Percentiles rank a stretch among this genome's conserved stretches.
Conservation (phyloP, 768 basidiomycete genomes). For the Tricholoma terreum region DNA sequence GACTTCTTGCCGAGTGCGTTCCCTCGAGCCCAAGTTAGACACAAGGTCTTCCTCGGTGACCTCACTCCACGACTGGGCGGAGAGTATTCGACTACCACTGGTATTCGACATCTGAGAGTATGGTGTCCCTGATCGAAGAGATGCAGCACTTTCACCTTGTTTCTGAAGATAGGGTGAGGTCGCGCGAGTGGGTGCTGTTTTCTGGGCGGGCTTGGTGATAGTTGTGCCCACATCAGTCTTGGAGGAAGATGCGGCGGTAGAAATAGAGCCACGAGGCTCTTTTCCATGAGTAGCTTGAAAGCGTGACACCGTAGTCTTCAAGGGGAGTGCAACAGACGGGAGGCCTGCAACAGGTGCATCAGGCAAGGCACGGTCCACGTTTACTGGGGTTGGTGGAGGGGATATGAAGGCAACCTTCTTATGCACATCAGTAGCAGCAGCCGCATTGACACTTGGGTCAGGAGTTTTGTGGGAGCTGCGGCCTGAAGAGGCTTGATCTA, state of each 20-base stretch:
- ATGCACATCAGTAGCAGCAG: conserved; percentile 46
- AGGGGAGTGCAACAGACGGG: conserved; percentile 30
- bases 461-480: conserved; percentile 35
- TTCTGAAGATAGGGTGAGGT: conserved; percentile 57
- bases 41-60: conserved; percentile 93
- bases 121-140: conserved; percentile 76
- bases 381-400: conserved; percentile 67
- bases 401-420: conserved; percentile 91
- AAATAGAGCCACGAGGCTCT: conserved; percentile 65
- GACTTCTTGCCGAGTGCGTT: conserved; percentile 94
- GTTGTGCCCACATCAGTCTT: conserved; percentile 55
- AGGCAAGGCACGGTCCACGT: conserved; percentile 51
- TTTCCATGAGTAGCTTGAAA: conserved; percentile 74
- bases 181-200: conserved; percentile 62
- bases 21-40: conserved; percentile 87
- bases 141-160: conserved; percentile 48
- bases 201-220: conserved; percentile 39
- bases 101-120: conserved; percentile 74
- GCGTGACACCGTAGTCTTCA: conserved; percentile 72
- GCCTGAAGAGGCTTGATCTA: conserved; percentile 21
- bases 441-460: conserved; percentile 25
- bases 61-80: conserved; percentile 88
- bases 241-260: conserved; percentile 60
- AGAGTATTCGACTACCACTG: conserved; percentile 68
- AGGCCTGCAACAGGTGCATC: conserved; percentile 37